Base-by-base conservation (phyloP, 1,139 yeast genomes). In the Diutina neorugosa region DNA sequence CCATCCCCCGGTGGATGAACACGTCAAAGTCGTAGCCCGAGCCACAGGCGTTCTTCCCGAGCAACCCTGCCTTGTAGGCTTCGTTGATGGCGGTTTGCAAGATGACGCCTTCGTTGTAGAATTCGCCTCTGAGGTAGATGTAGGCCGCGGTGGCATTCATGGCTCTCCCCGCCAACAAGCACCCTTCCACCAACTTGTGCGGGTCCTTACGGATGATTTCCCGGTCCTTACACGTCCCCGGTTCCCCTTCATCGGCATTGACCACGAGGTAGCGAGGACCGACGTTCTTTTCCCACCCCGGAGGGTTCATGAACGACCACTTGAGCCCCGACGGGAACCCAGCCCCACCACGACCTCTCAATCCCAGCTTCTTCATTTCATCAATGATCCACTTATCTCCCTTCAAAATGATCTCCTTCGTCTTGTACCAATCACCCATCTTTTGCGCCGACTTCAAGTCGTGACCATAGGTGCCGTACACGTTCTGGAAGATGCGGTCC, bases 241-340 rank as follows among this genome's bases (percentile, higher is more conserved):
- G 96, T 69, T 87, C 96, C 63, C 96, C 96, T 70, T 87, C 96
- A 74, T 88, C 96, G 55, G 96, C 96, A 68, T 87, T 87, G 63
- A 87, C 89, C 53, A 87, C 94, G 59, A 87, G 76, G 66, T 87
- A 87, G 66, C 95, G 79, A 57, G 96, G 93, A 21, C 96, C 96
- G 19, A 69, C 72, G 68, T 86, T 86, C 67, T 86, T 87, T 60
- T 87, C 94, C 96, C 96, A 87, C 57, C 93, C 93, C 52, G 96
- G 96, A 53, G 96, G 96, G 70, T 87, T 87, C 96, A 87, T 87
- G 65, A 87, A 87, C 19, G 94, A 85, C 94, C 94, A 87, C 69
- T 87, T 87, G 63, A 87, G 77, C 52, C 96, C 96, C 25, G 90
- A 81, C 53, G 96, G 96, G 76, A 87, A 87, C 23, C 96, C 96